Evolutionary conservation across 225 moss, liverwort and hornwort genomes (phyloP).

Genomic region (Neckera pumila): DNA sequence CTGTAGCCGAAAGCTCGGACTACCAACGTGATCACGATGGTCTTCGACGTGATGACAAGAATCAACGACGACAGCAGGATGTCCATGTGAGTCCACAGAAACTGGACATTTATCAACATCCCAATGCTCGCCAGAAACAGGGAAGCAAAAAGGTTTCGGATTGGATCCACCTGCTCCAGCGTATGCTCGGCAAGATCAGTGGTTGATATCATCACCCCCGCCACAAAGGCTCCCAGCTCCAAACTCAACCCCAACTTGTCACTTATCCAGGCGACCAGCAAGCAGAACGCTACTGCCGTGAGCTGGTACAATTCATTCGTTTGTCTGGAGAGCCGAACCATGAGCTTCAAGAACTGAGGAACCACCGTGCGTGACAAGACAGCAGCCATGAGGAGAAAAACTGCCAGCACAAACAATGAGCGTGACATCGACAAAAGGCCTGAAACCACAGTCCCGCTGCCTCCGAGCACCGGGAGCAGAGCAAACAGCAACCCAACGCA

Average conservation of each 20-base stretch:
- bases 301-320: slow-evolving; percentile 94
- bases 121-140: slow-evolving; percentile 95
- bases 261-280: slow-evolving; percentile 92
- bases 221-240: slow-evolving; percentile 98
- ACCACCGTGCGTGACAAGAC: slow-evolving; percentile 64
- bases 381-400: slow-evolving; percentile 60
- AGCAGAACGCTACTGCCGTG: slow-evolving; percentile 89
- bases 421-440: slow-evolving; percentile 82
- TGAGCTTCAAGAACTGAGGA: slow-evolving; percentile 75
- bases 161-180: slow-evolving; percentile 96
- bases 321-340: slow-evolving; percentile 86
- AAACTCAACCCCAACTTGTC: slow-evolving; percentile 94
- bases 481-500: slow-evolving; percentile 93
- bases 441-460: slow-evolving; percentile 68
- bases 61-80: slow-evolving; percentile 88
- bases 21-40: slow-evolving; percentile 70
- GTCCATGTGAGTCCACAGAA: slow-evolving; percentile 98
- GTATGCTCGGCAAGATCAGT: slow-evolving; percentile 93
- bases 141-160: slow-evolving; percentile 86
- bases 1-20: slow-evolving; percentile 75
- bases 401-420: slow-evolving; percentile 63
- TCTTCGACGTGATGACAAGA: slow-evolving; percentile 89
- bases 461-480: slow-evolving; percentile 87
- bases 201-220: slow-evolving; percentile 95
- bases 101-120: slow-evolving; percentile 93